Base-by-base conservation (phyloP, 1,139 yeast species). In the Protomyces lactucae-debilis region DNA sequence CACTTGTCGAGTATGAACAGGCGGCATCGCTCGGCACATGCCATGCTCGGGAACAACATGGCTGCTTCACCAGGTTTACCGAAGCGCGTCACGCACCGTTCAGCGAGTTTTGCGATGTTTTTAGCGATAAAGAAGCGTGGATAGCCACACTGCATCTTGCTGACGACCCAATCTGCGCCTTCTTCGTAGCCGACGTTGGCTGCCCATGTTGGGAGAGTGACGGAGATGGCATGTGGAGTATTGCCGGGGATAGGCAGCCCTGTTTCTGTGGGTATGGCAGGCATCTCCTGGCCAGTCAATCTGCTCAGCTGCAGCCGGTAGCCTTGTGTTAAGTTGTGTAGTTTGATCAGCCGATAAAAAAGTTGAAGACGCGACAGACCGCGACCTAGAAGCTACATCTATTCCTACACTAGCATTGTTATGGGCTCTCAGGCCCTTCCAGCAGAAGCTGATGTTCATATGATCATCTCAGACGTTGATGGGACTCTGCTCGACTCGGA, bases 121-220 rank as follows among this genome's bases (percentile, higher is more conserved):
- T 60, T 52, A 12, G 55, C 61, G 43, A 64, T 64, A 39, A 65
- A 65, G 61, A 65, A 64, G 72, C 80, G 70, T 1, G 98, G 98
- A 74, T 92, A 92, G 0, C 97, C 98, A 1, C 93, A 84, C 65
- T 79, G 79, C 95, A 92, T 87, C 73, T 85, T 84, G 57, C 80
- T 77, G n/a, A 86, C 85, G 3, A 92, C 92, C 89, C 93, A 86
- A 21, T 82, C 85, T 72, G 87, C 84, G 10, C 96, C 96, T 75
- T 88, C 95, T 75, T 92, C 97, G 72, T 92, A 92, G 4, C 90
- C 97, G 2, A 92, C 88, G 12, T 88, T 88, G 45, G 96, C 91
- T 61, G 84, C 88, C 97, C 97, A 92, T 0, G 96, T 88, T 4
- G 98, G 98, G 56, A 92, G 80, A 0, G 96, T 87, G 57, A 92